Conservation (phyloP, 2,329 filamentous ascomycete species). For the Chrysoporthe austroafricana region DNA sequence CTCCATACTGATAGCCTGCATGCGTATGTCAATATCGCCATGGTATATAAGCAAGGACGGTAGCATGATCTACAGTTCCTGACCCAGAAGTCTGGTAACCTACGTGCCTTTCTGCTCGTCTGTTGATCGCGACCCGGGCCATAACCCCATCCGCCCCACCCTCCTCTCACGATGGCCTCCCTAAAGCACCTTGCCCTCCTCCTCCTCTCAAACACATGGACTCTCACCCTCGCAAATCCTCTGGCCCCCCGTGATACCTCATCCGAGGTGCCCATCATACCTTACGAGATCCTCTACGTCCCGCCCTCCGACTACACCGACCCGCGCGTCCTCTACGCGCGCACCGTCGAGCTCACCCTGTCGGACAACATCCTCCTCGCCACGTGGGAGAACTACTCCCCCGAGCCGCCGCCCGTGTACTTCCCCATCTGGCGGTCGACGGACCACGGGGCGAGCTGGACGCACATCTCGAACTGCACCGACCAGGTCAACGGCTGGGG, state of each 20-base stretch:
- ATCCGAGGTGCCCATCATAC: slow-evolving; percentile 17
- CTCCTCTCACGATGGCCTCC: slow-evolving; percentile 20
- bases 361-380: slow-evolving; percentile 52
- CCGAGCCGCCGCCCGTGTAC: slow-evolving; percentile 57
- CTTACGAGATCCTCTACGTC: slow-evolving; percentile 43
- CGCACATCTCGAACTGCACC: slow-evolving; percentile 62
- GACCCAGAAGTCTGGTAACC: slow-evolving; percentile 11
- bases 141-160: slow-evolving; percentile 2
- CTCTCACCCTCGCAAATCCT: slow-evolving; percentile 29
- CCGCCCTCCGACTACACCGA: slow-evolving; percentile 50
- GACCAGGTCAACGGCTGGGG: slow-evolving; percentile 69
- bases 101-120: slow-evolving; percentile 30
- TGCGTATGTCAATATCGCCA: background rate
- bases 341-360: slow-evolving; percentile 47
- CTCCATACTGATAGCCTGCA: slow-evolving; percentile 11
- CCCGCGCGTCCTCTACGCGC: slow-evolving; percentile 49
- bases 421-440: slow-evolving; percentile 59
- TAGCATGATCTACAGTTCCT: slow-evolving; percentile 7
- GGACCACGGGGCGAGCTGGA: slow-evolving; percentile 65
- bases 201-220: slow-evolving; percentile 30
- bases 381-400: slow-evolving; percentile 61
- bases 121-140: slow-evolving; percentile 8
- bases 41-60: slow-evolving; percentile 2
- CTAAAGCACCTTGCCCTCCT: slow-evolving; percentile 33
- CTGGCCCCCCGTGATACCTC: slow-evolving; percentile 7